These are phyloP conservation scores for Linum lewisii DNA, from an alignment of 345 rosid species.

Conservation along the genomic window DNA sequence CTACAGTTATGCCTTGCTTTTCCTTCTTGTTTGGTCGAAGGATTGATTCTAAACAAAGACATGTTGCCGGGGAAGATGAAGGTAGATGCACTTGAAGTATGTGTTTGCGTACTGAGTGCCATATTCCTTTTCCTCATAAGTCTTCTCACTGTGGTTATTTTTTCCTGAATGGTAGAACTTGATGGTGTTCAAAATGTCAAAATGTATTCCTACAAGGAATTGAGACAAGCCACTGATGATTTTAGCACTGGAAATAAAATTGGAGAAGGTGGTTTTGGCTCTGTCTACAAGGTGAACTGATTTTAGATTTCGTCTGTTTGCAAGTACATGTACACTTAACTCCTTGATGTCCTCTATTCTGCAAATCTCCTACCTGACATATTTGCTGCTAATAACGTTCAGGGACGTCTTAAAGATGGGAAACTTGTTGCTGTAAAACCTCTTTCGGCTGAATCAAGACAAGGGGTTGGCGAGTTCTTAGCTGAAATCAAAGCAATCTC, in stretches of 20 bases:
- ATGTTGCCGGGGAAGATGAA: conserved; percentile 36
- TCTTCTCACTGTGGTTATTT: conserved; percentile 12
- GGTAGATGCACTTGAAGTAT: conserved; percentile 33
- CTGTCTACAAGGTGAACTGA: conserved; percentile 66
- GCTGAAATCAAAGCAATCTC: conserved; percentile 81
- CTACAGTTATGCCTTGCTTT: conserved; percentile 52
- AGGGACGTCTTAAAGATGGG: conserved; percentile 84
- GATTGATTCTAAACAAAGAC: conserved; percentile 11
- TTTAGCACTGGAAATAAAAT: conserved; percentile 54
- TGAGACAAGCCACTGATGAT: conserved; percentile 61
- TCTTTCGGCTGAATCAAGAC: conserved; percentile 87
- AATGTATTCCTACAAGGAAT: conserved; percentile 51
- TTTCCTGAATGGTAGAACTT: conserved; percentile 32
- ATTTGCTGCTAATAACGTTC: conserved; percentile 20
- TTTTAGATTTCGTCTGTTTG: not conserved
- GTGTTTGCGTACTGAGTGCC: not conserved
- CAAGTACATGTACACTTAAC: no score
- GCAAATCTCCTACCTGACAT: conserved; percentile 1
- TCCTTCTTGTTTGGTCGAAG: conserved; percentile 32
- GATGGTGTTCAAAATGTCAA: conserved; percentile 38
- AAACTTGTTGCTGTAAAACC: conserved; percentile 78
- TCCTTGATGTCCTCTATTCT: no score
- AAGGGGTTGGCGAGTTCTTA: conserved; percentile 75
- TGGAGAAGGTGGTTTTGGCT: conserved; percentile 98
- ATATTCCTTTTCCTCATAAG: not conserved